These are phyloP conservation scores for Trametes cingulata DNA, from an alignment of 768 basidiomycete species.

Conservation along the genomic window DNA sequence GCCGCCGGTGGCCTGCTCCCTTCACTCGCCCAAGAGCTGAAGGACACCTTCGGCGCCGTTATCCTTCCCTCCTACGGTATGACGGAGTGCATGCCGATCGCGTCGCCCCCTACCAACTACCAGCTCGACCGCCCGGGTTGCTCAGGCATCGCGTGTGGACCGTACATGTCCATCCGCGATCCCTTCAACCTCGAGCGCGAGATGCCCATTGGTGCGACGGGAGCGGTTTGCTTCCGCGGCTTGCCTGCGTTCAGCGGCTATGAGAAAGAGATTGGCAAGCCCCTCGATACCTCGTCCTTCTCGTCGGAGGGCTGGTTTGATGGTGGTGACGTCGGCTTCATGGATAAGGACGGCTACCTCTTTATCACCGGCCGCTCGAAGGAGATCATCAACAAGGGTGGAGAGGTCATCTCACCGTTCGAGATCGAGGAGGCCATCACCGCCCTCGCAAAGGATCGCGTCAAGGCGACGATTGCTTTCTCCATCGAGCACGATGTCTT, in stretches of 20 bases:
- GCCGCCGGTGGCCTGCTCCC: constrained; percentile 57
- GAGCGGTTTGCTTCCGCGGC: constrained; percentile 56
- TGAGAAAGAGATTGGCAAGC: constrained; percentile 44
- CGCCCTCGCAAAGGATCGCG: constrained; percentile 41
- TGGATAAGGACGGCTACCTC: constrained; percentile 48
- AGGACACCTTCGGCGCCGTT: constrained; percentile 50
- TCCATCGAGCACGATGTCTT: constrained; percentile 48
- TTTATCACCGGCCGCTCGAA: constrained; percentile 59
- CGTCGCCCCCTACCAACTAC: constrained; percentile 45
- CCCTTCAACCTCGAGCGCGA: constrained; percentile 39
- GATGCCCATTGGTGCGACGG: constrained; percentile 42
- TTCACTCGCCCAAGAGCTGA: constrained; percentile 49
- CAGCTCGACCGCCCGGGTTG: constrained; percentile 47
- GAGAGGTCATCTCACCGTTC: constrained; percentile 61
- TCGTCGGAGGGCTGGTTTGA: constrained; percentile 56
- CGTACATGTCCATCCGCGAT: constrained; percentile 45
- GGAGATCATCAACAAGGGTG: constrained; percentile 61
- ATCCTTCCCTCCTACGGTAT: constrained; percentile 64
- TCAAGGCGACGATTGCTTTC: constrained; percentile 47
- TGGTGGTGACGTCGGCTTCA: constrained; percentile 47
- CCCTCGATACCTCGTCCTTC: constrained; percentile 49
- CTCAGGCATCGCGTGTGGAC: constrained; percentile 50
- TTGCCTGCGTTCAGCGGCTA: constrained; percentile 55
- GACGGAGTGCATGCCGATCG: constrained; percentile 58
- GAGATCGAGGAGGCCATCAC: constrained; percentile 60